Conservation (phyloP, 768 basidiomycete genomes). For the Leccinellum rugosiceps region DNA sequence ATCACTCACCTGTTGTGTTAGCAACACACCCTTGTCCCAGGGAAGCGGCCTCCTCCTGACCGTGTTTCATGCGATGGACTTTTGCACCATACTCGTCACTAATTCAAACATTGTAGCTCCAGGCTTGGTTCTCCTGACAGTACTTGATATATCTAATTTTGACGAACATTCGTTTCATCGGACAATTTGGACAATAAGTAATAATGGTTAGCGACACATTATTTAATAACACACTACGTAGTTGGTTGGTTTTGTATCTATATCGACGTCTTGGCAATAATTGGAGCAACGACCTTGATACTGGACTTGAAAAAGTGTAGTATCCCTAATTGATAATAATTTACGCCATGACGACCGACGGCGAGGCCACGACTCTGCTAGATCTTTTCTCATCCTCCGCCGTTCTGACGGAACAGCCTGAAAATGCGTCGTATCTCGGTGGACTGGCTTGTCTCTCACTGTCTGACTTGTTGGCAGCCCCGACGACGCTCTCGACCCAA, state of each 20-base stretch:
- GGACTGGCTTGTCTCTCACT: conserved; percentile 67
- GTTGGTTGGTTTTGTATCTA: conserved; percentile 15
- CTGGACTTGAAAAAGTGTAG: background rate
- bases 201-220: background rate
- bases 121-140: conserved; percentile 1
- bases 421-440: conserved; percentile 52
- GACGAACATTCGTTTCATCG: background rate
- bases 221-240: background rate
- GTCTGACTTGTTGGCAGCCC: conserved; percentile 66
- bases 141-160: conserved; percentile 2
- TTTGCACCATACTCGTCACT: conserved; percentile 2
- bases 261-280: conserved; percentile 6
- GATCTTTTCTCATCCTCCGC: conserved; percentile 26
- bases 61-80: background rate
- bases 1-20: conserved; percentile 14
- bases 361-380: conserved; percentile 22
- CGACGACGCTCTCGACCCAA: conserved; percentile 74
- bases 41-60: background rate
- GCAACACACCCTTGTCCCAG: conserved; percentile 4
- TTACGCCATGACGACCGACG: conserved; percentile 17
- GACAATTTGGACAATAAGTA: background rate
- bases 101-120: conserved; percentile 18
- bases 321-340: background rate
- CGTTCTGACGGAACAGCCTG: conserved; percentile 12
- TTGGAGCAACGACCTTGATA: background rate